These are phyloP conservation scores for Turritis glabra DNA, from an alignment of 345 rosid genomes.

Conservation along the genomic window DNA sequence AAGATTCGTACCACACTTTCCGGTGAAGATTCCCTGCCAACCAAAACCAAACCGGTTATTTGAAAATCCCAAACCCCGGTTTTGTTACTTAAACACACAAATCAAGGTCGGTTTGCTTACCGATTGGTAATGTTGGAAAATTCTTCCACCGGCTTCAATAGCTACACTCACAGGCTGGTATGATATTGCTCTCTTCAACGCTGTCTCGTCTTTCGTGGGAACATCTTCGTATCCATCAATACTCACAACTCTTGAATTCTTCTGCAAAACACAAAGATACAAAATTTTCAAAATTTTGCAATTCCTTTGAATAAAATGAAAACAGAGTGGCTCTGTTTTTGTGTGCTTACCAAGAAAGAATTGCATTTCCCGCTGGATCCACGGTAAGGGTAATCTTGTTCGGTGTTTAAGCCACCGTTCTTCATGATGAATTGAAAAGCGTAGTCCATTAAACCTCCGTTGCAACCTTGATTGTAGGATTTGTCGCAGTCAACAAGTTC, in stretches of 20 bases:
- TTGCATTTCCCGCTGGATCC: constrained; percentile 59
- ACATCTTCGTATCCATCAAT: constrained; percentile 90
- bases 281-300: background rate
- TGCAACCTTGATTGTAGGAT: constrained; percentile 68
- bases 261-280: constrained; percentile 36
- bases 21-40: constrained; percentile 74
- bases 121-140: constrained; percentile 73
- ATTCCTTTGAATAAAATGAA: background rate
- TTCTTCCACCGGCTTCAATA: constrained; percentile 87
- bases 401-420: constrained; percentile 83
- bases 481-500: constrained; percentile 93
- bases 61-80: background rate
- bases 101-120: constrained; percentile 40
- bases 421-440: constrained; percentile 86
- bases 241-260: constrained; percentile 69
- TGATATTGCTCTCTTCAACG: constrained; percentile 74
- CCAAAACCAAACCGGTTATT: constrained; percentile 13
- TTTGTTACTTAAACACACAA: background rate
- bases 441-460: constrained; percentile 97
- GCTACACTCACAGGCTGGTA: constrained; percentile 92
- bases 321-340: constrained; percentile 28
- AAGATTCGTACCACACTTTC: constrained; percentile 59
- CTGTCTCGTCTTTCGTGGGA: constrained; percentile 50
- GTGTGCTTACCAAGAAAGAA: constrained; percentile 44
- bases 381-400: constrained; percentile 72